These are phyloP conservation scores for Paramecium sexaurelia DNA, from an alignment of 73 alveolate genomes.

Conservation along the genomic window DNA sequence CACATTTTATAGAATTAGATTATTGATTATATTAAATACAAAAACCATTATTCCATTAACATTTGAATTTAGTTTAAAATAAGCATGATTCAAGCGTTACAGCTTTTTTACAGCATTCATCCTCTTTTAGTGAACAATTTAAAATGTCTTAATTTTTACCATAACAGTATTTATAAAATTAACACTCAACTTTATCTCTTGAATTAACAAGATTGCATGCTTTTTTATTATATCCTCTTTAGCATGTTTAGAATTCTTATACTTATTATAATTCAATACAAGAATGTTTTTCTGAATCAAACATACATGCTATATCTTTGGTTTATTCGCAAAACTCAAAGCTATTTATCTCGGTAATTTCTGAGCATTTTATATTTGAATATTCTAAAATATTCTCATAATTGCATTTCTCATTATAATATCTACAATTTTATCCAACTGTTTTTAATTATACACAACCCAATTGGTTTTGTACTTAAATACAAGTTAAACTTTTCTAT, in stretches of 20 bases:
- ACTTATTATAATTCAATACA: neutral
- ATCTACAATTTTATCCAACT: neutral
- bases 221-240: neutral
- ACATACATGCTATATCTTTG: neutral
- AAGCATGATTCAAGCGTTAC: neutral
- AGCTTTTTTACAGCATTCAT: neutral
- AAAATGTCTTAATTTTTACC: neutral
- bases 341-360: neutral
- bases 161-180: conserved; percentile 8
- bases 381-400: neutral
- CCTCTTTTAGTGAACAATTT: neutral
- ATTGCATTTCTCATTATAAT: neutral
- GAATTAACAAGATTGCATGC: neutral
- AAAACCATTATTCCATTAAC: neutral
- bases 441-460: neutral
- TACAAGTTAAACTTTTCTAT: too few species aligned
- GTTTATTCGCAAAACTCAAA: conserved; percentile 13
- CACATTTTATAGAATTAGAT: neutral
- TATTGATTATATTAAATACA: neutral
- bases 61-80: neutral
- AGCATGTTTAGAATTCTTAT: neutral
- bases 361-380: neutral
- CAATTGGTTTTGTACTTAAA: neutral
- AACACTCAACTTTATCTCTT: neutral
- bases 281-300: neutral